Percentiles rank a stretch among this genome's conserved stretches.
phyloP scores from a whole-genome alignment of 257 asterid species.

The Solanum pimpinellifolium region DNA sequence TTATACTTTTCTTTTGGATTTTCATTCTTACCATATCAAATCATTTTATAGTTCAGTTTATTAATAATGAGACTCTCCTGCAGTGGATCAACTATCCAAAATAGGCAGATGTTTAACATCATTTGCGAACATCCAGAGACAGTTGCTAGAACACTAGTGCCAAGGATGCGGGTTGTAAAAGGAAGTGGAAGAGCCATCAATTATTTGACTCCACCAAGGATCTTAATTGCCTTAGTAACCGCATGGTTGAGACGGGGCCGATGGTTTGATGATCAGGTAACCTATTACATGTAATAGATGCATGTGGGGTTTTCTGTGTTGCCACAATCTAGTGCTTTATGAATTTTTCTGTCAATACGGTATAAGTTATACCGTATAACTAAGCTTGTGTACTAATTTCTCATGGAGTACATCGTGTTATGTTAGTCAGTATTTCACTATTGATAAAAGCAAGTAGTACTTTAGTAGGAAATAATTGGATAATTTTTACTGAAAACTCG shows the following conservation, averaged over 20 bases:
- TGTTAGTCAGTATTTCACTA: neutral
- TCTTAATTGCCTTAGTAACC: constrained; percentile 81
- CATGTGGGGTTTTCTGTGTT: neutral
- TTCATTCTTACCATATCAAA: neutral
- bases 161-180: constrained; percentile 95
- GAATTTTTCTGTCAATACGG: neutral
- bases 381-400: neutral
- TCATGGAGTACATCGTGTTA: neutral
- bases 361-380: neutral
- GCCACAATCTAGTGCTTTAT: neutral
- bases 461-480: neutral
- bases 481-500: neutral
- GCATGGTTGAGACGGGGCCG: constrained; percentile 97
- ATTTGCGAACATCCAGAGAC: constrained; percentile 99
- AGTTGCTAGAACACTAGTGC: constrained; percentile 89
- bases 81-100: constrained; percentile 89
- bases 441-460: neutral
- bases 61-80: neutral
- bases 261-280: constrained; percentile 96
- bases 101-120: constrained; percentile 94
- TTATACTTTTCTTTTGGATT: neutral
- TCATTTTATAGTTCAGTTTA: neutral
- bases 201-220: constrained; percentile 95
- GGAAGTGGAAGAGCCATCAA: constrained; percentile 92
- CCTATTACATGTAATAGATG: neutral